phyloP scores from a whole-genome alignment of 2,329 filamentous ascomycete genomes.

The Xylaria sp. region DNA sequence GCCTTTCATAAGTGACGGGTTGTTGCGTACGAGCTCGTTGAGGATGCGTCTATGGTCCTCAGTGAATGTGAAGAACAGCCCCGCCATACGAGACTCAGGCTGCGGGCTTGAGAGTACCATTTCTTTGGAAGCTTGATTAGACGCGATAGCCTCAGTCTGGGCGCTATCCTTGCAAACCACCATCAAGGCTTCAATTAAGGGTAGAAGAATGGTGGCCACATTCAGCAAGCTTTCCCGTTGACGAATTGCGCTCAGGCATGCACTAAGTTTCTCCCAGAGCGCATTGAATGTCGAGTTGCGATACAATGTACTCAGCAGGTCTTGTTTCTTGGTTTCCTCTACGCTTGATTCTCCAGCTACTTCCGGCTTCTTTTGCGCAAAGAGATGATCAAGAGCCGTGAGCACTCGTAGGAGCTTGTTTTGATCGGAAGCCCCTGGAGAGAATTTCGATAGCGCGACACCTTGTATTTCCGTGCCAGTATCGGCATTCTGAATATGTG shows the following conservation, averaged over 20 bases:
- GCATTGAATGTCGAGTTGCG: conserved; percentile 89
- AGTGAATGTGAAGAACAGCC: conserved; percentile 95
- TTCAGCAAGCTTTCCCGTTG: conserved; percentile 96
- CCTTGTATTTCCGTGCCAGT: conserved; percentile 96
- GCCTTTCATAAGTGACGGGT: conserved; percentile 97
- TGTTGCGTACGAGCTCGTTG: conserved; percentile 96
- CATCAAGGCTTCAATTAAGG: conserved; percentile 96
- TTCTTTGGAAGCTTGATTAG: conserved; percentile 68
- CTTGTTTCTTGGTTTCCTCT: conserved; percentile 75
- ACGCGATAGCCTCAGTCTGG: conserved; percentile 70
- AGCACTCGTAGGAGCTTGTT: conserved; percentile 93
- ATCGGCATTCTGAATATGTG: conserved; percentile 86
- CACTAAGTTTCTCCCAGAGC: conserved; percentile 92
- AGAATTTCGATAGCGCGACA: conserved; percentile 93
- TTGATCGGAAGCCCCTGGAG: conserved; percentile 93
- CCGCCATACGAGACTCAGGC: conserved; percentile 85
- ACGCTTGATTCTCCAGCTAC: conserved; percentile 58
- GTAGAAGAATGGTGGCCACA: conserved; percentile 93
- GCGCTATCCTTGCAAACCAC: conserved; percentile 99
- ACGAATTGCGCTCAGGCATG: conserved; percentile 87
- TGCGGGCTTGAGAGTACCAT: conserved; percentile 79
- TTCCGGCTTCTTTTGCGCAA: conserved; percentile 77
- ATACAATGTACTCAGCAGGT: conserved; percentile 87
- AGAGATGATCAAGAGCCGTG: conserved; percentile 94
- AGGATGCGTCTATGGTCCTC: conserved; percentile 97